These are phyloP conservation scores for Anacardium occidentale DNA, from an alignment of 345 rosid species.

Conservation along the genomic window DNA sequence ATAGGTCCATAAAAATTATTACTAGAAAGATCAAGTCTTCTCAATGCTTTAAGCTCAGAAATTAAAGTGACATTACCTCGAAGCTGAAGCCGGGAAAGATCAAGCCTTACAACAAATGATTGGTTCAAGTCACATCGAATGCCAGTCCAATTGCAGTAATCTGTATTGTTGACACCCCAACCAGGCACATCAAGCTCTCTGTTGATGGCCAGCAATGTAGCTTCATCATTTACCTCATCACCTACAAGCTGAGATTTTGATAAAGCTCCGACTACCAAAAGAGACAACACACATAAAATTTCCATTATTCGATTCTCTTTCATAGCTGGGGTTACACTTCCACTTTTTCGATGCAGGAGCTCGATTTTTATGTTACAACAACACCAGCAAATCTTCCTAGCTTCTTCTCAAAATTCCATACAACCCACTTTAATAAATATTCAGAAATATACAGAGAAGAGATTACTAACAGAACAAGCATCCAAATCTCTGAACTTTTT, in stretches of 20 bases:
- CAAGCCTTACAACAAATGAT: conserved; percentile 67
- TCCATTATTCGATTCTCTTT: conserved; percentile 34
- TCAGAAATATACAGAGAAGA: conserved; percentile 4
- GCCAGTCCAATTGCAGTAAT: conserved; percentile 79
- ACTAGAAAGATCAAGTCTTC: conserved; percentile 57
- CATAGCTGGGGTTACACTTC: not conserved
- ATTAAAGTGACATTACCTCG: conserved; percentile 66
- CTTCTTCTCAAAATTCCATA: conserved; percentile 14
- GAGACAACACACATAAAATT: conserved; percentile 33
- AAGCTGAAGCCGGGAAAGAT: conserved; percentile 78
- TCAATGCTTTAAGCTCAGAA: conserved; percentile 69
- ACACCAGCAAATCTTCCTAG: conserved; percentile 13
- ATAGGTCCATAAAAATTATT: conserved; percentile 69
- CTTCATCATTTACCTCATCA: conserved; percentile 54
- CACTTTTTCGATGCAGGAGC: conserved; percentile 19
- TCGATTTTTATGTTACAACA: conserved; percentile 19
- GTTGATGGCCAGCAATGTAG: conserved; percentile 59
- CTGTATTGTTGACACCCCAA: conserved; percentile 68
- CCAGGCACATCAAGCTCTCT: conserved; percentile 74
- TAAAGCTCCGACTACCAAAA: conserved; percentile 54
- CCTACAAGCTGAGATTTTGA: conserved; percentile 43
- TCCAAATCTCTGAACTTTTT: conserved; percentile 24
- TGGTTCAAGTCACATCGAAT: conserved; percentile 59
- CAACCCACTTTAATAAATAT: not conserved
- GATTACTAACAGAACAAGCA: conserved; percentile 20